A percentile compares a stretch with the other conserved stretches of the same genome.
Evolutionary conservation across 441 rosid genomes (phyloP).

Genomic region (Adansonia rubrostipa): DNA sequence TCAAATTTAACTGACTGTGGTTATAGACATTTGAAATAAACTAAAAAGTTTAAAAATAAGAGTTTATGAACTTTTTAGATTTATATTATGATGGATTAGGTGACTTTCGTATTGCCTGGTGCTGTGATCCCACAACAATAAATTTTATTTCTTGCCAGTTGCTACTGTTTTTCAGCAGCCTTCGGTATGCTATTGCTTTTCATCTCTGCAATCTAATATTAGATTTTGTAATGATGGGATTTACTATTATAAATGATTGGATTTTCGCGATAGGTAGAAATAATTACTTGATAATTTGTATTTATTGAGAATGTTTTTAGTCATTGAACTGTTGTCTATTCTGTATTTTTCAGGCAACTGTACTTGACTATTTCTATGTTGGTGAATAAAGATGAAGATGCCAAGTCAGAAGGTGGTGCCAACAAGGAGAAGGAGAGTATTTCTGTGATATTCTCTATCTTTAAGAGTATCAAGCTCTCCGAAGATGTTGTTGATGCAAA

Average conservation of each 20-base stretch:
- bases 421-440: slow-evolving; percentile 66
- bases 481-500: slow-evolving; percentile 77
- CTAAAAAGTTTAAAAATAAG: background rate
- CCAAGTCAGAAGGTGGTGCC: slow-evolving; percentile 64
- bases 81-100: slow-evolving; percentile 1
- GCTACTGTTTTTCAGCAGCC: background rate
- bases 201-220: background rate
- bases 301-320: background rate
- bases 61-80: background rate
- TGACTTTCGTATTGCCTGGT: background rate
- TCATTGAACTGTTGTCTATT: slow-evolving; percentile 21
- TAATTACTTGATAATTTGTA: slow-evolving; percentile 1
- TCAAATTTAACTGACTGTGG: background rate
- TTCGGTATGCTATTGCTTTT: background rate
- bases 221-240: background rate
- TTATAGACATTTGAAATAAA: background rate
- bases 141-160: background rate
- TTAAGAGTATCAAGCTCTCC: slow-evolving; percentile 72
- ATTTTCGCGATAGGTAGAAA: background rate
- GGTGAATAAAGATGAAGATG: slow-evolving; percentile 85
- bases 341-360: slow-evolving; percentile 67
- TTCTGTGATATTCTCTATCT: slow-evolving; percentile 58
- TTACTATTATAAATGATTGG: slow-evolving; percentile 7
- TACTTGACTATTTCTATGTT: slow-evolving; percentile 72
- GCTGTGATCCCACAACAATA: background rate